Evolutionary conservation across 2,329 filamentous ascomycete genomes (phyloP).

Genomic region (Cryphonectria japonica): DNA sequence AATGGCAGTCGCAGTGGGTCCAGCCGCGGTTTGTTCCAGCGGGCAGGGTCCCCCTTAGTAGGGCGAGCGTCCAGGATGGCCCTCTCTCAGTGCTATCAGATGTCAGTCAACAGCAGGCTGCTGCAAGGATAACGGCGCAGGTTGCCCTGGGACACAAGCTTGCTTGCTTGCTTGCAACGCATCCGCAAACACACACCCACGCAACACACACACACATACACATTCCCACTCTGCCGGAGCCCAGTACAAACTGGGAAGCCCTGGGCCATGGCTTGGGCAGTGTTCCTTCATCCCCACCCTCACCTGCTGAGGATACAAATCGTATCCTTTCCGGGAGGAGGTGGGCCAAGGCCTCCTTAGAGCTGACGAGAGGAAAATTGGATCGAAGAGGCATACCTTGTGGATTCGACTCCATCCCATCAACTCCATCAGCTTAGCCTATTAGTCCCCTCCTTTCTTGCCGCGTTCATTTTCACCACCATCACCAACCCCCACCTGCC

Average conservation of each 20-base stretch:
- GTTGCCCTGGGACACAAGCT: background rate
- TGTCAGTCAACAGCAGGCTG: background rate
- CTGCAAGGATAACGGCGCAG: background rate
- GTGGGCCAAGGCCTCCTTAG: background rate
- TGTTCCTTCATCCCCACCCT: background rate
- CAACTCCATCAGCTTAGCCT: background rate
- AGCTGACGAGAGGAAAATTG: constrained; percentile 6
- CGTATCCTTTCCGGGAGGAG: background rate
- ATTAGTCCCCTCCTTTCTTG: background rate
- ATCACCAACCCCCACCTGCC: background rate
- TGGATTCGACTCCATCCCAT: constrained; percentile 6
- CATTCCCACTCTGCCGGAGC: background rate
- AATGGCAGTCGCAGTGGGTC: constrained; percentile 6
- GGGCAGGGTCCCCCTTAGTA: background rate
- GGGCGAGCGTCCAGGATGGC: constrained; percentile 4
- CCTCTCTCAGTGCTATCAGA: background rate
- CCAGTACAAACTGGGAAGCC: constrained; percentile 5
- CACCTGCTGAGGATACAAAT: background rate
- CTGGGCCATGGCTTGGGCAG: background rate
- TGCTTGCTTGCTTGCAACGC: constrained; percentile 2
- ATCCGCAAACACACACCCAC: background rate
- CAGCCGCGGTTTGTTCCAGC: background rate
- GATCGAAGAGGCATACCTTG: background rate
- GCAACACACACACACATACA: too few relatives aligned
- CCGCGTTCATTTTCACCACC: background rate